Base-by-base conservation (phyloP, 495 filamentous ascomycete species). In the Rhypophila decipiens region DNA sequence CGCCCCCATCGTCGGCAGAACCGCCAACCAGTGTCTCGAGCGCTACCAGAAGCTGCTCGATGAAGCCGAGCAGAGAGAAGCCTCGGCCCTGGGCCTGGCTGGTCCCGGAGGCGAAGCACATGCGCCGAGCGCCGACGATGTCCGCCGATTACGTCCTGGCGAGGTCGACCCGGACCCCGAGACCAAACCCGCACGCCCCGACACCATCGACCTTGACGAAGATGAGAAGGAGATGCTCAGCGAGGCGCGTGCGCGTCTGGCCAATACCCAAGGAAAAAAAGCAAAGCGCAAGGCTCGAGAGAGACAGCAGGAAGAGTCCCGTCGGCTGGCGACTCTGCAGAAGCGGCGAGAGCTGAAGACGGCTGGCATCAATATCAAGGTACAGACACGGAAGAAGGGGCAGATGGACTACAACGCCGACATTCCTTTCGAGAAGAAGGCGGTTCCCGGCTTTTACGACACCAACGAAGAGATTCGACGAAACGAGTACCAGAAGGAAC, bases 381-480 rank as follows among this genome's bases (percentile, higher is more conserved):
- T 97, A 27, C 80, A 82, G n/a, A 94, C 86, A 21, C 79, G 84
- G 42, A 96, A 96, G 70, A 84, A 86, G 68, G 90, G 90, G 1
- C 83, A 96, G 72, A 97, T 98, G 90, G 93, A 98, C 63, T 98
- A 98, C 72, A 97, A 97, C 61, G 94, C 93, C 46, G 93, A 97
- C 58, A 93, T 97, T 47, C 93, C 94, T 2, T 96, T 98, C 56
- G 93, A 98, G 67, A 95, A 95, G 67, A 84, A 83, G 33, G 80
- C 90, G 0, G 86, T 87, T 4, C 78, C 86, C 44, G 93, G 93
- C 24, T 98, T 98, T 59, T 96, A 89, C 66, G 93, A 98, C 55
- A 97, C 93, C 2, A 72, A 66, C 5, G 89, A 95, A 11, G 93
- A 98, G 56, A 72, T 83, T 40, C 59, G 64, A 15, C 74, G 75